Evolutionary conservation across 108 stramenopile genomes (phyloP).

Genomic region (Schizochytrium sp.): DNA sequence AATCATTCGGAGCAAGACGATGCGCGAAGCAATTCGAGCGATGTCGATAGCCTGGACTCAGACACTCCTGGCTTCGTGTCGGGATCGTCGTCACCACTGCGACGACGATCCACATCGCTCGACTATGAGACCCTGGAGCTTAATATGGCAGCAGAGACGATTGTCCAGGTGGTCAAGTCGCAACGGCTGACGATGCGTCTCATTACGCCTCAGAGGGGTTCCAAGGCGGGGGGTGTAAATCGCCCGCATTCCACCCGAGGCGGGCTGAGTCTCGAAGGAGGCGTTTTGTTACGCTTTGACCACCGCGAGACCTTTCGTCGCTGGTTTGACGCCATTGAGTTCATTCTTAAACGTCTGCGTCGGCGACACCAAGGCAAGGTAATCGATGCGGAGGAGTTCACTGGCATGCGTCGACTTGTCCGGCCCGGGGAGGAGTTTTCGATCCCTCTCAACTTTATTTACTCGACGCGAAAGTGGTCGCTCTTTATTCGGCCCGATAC

Average conservation of each 20-base stretch:
- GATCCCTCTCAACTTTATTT: constrained; percentile 2
- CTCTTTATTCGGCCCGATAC: background rate
- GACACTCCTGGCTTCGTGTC: background rate
- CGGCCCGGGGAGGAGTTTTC: background rate
- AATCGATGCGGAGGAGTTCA: background rate
- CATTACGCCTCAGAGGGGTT: too few relatives aligned
- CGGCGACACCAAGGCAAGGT: background rate
- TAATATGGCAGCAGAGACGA: too few relatives aligned
- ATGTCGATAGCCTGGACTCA: background rate
- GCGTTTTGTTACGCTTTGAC: background rate
- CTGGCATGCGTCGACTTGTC: background rate
- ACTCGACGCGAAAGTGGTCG: constrained; percentile 1
- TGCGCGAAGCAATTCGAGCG: background rate
- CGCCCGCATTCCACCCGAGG: background rate
- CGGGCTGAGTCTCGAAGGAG: background rate
- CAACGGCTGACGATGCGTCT: too few relatives aligned
- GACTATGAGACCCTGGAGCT: too few relatives aligned
- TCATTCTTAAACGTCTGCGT: background rate
- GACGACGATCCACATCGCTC: too few relatives aligned
- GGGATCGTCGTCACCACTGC: too few relatives aligned
- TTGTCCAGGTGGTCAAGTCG: too few relatives aligned
- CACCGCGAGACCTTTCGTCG: background rate
- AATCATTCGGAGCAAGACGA: background rate
- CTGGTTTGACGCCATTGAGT: background rate
- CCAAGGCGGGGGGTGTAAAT: too few relatives aligned